Conservation (phyloP, 1,284 basidiomycete genomes). For the Phylloporus sp. region DNA sequence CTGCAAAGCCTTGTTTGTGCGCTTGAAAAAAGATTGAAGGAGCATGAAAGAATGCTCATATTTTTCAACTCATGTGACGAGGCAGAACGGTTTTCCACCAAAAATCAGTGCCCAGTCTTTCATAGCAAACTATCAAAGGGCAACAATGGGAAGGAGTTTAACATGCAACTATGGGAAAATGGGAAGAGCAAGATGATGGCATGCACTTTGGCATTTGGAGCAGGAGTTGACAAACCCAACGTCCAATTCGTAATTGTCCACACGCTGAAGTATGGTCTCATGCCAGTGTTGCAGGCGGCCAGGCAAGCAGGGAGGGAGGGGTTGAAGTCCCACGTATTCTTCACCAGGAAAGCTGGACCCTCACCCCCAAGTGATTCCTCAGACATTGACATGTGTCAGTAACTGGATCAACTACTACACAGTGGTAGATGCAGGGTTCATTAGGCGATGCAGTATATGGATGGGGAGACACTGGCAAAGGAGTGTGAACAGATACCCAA, state of each 20-base stretch:
- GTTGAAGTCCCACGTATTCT: slow-evolving; percentile 7
- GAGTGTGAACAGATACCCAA: too few relatives aligned
- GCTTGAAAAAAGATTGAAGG: neutral
- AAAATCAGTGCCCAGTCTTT: slow-evolving; percentile 1
- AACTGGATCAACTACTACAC: too few relatives aligned
- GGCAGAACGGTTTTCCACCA: neutral
- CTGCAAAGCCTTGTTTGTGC: neutral
- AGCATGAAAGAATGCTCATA: slow-evolving; percentile 5
- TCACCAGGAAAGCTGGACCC: neutral
- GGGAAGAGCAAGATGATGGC: slow-evolving; percentile 7
- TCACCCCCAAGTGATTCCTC: too few relatives aligned
- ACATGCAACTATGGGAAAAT: neutral
- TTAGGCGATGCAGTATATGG: too few relatives aligned
- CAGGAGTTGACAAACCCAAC: neutral
- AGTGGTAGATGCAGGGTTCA: too few relatives aligned
- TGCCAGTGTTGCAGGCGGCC: neutral
- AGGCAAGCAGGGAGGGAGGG: slow-evolving; percentile 12
- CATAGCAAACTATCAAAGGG: slow-evolving; percentile 1
- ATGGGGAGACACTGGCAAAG: too few relatives aligned
- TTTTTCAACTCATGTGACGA: slow-evolving; percentile 3
- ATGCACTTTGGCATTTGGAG: slow-evolving; percentile 4
- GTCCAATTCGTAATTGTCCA: slow-evolving; percentile 5
- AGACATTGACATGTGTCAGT: too few relatives aligned
- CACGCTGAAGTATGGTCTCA: neutral
- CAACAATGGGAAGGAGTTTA: neutral